phyloP scores from a whole-genome alignment of 176 grass and related monocot species.

The Zea mays region Zm-B73-REFERENCE-NAM-5.0 NC_050096.1:28157501-28158000 shows the following conservation, averaged over 20 bases:
- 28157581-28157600: neutral
- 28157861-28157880: neutral
- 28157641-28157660: neutral
- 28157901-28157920: neutral
- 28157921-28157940: neutral
- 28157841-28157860: neutral
- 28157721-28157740: neutral
- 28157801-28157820: neutral
- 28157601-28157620: neutral
- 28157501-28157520: neutral
- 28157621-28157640: neutral
- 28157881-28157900: neutral
- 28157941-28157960: neutral
- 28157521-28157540: neutral
- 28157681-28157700: constrained; percentile 21
- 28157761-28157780: neutral
- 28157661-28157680: neutral
- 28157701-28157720: neutral
- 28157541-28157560: neutral
- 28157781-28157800: neutral
- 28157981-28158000: neutral
- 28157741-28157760: neutral
- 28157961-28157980: neutral
- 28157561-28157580: neutral
- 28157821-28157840: neutral